Base-by-base conservation (phyloP, 176 grass and related monocot genomes). In the Juncus effusus region DNA sequence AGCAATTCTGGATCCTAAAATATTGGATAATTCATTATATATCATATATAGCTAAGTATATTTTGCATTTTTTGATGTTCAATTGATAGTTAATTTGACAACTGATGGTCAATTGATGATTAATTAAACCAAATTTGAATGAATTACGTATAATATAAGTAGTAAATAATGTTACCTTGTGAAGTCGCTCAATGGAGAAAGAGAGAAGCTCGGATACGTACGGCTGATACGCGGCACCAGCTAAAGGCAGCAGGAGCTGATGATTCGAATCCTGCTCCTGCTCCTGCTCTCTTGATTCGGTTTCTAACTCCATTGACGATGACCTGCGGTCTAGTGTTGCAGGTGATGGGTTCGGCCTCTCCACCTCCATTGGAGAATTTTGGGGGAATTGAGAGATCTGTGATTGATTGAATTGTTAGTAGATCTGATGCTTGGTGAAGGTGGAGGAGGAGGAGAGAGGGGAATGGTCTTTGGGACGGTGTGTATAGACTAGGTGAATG, bases 131-230 rank as follows among this genome's bases (percentile, higher is more conserved):
- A 1, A 28, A 1, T 28, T 28, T 28, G 19, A 1, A 28, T 28
- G 19, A 28, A 28, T 28, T 28, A 28, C 19, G 19, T n/a, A 28
- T 28, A 28, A 28, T 1, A 28, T 28, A 28, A 28, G 19, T 28
- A 28, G 19, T 28, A 28, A 28, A 28, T 28, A 28, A 28, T 28
- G 9, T 16, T 56, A 99, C 94, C 85, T 93, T 99, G 78, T 93
- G 89, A 35, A 99, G 86, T 79, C 94, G 85, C 73, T 99, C 94
- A 77, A 99, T 92, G 76, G 94, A 93, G 83, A 99, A 99, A 71
- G 94, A 99, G 61, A 99, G 94, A 57, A 99, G 94, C 83, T 99
- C 94, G 61, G 94, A 99, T n/a, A 99, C 89, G 69, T 99, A 99
- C 42, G 83, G 83, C 64, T 99, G 94, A 54, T 93, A 86, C 10